Base-by-base conservation (phyloP, 2,329 filamentous ascomycete species). In the Lecanicillium sp. region DNA sequence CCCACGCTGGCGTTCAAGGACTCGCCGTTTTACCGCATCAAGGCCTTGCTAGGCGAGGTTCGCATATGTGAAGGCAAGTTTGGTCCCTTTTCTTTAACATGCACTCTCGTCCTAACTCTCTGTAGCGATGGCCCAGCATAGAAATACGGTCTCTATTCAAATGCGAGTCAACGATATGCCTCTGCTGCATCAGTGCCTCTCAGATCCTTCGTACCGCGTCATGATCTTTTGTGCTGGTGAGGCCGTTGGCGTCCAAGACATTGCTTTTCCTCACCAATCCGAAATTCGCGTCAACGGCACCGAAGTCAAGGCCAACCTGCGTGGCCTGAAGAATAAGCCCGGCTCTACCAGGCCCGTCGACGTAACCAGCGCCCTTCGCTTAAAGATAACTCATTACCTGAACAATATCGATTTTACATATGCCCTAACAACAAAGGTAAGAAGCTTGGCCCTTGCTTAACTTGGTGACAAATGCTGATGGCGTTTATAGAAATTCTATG, bases 291-390 rank as follows among this genome's bases (percentile, higher is more conserved):
- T 95, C 40, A 98, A 98, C 51, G 74, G 79, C 9, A 84, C 84
- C 25, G 87, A 96, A 41, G 74, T 96, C 49, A 92, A 90, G 60
- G 83, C 84, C n/a, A 98, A 97, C 57, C 72, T 94, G 49, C 84
- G 92, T 49, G 92, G 92, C 4, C 64, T 98, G 45, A 98, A 98
- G 64, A 96, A 95, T 59, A 94, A 92, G 59, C 87, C 90, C 6
- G 92, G 92, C 17, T 94, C 92, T 32, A 98, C 92, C 29, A 81
- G 87, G 52, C 92, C 92, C 7, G 88, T 87, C 33, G 92, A 98
- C 61, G 84, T 98, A 45, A 98, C 92, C 7, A 69, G 75, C 47
- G 73, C 78, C 43, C 68, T 97, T 33, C 78, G 82, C 14, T 75
- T 86, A 19, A 41, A 38, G 20, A 80, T 77, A 46, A 75, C 79